Evolutionary conservation across 108 stramenopile species (phyloP), one percentile per base, ranked within the genome.

Genomic region (Pseudonitzschia delicatissima): DNA sequence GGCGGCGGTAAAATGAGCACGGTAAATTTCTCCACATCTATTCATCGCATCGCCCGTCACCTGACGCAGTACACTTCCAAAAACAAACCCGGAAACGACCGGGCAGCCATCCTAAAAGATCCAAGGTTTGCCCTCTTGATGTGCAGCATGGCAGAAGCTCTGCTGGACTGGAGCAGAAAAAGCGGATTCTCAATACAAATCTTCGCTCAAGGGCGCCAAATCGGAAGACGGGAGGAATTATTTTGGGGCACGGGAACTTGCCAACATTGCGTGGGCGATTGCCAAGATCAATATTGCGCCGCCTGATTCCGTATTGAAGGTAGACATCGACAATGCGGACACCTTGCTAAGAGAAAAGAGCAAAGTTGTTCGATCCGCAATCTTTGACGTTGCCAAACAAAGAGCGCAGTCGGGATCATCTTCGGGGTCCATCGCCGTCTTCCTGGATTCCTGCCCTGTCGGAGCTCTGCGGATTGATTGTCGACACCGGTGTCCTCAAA

Each of bases 201-300:
- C 47, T 21, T 58, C 65, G 72, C 21, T 28, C 18, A 23, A 39
- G 55, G 12, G 21, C 23, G 42, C 45, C 58, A 0, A 45, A 72
- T 26, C 51, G 9, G 33, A 39, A 52, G 52, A 32, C 27, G 57
- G 29, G 2, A 48, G 20, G 47, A 20, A 47, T 32, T 13, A 29
- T 17, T 88, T 93, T 81, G 59, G 64, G 17, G 67, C 78, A 20
- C 62, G 88, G 9, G 88, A 93, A 69, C 67, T 86, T 53, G 78
- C 87, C 53, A 93, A 93, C 57, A 75, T 86, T 48, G 85, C 72
- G 25, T 93, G 92, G 92, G 92, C 83, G 26, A 62, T 93, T 31
- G 87, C 92, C 21, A 93, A 93, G 62, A 66, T 93, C 18, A 72
- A 79, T 11, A 52, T 92, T 36, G 75, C 67, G 18, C 90, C 90